Evolutionary conservation across 2,329 filamentous ascomycete genomes (phyloP).

Genomic region (Grosmannia serpens): DNA sequence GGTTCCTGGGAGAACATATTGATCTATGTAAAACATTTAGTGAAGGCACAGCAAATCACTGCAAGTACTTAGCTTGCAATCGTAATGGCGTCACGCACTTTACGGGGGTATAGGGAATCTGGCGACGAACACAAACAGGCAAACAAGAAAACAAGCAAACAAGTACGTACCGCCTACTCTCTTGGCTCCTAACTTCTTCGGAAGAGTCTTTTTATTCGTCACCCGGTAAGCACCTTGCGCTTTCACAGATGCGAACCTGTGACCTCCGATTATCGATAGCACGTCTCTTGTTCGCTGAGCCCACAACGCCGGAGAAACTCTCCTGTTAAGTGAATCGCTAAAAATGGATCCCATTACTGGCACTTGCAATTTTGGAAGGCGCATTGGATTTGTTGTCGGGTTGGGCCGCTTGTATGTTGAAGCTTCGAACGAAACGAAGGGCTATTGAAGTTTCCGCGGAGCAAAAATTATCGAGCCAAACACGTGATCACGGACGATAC

Average conservation of each 20-base stretch:
- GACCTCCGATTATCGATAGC: constrained; percentile 25
- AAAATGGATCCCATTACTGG: constrained; percentile 29
- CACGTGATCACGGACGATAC: neutral
- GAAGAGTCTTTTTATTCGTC: constrained; percentile 45
- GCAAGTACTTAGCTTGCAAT: neutral
- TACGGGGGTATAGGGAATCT: neutral
- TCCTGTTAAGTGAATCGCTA: constrained; percentile 17
- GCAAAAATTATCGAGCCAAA: neutral
- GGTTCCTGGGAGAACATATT: constrained; percentile 90
- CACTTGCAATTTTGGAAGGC: constrained; percentile 34
- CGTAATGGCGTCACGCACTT: neutral
- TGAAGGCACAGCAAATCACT: neutral
- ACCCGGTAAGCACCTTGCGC: constrained; percentile 58
- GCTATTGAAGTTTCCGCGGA: neutral
- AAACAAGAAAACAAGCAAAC: neutral
- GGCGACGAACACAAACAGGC: neutral
- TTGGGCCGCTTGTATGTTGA: neutral
- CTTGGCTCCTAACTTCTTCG: constrained; percentile 89
- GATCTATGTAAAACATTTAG: constrained; percentile 39
- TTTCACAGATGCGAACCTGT: constrained; percentile 47
- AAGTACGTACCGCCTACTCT: constrained; percentile 60
- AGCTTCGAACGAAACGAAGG: neutral
- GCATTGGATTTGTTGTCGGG: constrained; percentile 23
- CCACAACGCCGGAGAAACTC: neutral
- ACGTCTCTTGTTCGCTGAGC: neutral